These are phyloP conservation scores for Boletellus emodensis DNA, from an alignment of 768 basidiomycete species.

Conservation along the genomic window DNA sequence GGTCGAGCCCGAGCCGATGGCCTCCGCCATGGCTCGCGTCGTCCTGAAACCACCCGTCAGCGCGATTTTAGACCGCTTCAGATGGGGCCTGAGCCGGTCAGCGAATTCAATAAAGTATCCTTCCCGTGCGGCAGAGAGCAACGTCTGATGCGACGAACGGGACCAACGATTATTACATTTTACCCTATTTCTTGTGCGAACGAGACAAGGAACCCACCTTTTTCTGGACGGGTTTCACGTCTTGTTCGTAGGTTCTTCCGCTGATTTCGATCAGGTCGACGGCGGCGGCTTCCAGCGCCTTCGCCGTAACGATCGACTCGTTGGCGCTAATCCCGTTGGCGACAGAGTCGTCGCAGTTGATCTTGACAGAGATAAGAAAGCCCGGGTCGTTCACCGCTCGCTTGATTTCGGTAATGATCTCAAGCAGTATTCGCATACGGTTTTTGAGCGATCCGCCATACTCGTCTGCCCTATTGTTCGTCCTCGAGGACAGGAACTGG, in stretches of 20 bases:
- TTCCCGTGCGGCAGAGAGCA: conserved; percentile 16
- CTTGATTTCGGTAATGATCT: conserved; percentile 43
- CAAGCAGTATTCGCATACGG: conserved; percentile 45
- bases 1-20: conserved; percentile 19
- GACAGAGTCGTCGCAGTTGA: conserved; percentile 29
- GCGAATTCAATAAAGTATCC: conserved; percentile 33
- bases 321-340: conserved; percentile 30
- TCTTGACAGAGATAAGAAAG: conserved; percentile 33
- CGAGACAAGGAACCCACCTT: conserved; percentile 7
- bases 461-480: conserved; percentile 49
- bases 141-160: conserved; percentile 4
- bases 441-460: conserved; percentile 56
- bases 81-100: conserved; percentile 22
- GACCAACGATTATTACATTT: too few relatives aligned
- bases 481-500: conserved; percentile 42
- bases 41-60: conserved; percentile 33
- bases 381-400: conserved; percentile 32
- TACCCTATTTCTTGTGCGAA: too few relatives aligned
- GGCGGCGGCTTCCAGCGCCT: conserved; percentile 30
- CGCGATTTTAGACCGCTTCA: conserved; percentile 24
- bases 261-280: conserved; percentile 42
- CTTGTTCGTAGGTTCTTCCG: conserved; percentile 36
- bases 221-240: neutral
- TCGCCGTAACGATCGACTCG: conserved; percentile 30
- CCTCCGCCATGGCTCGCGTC: conserved; percentile 26